A percentile compares a stretch with the other conserved stretches of the same genome.
Evolutionary conservation across 202 grass and related monocot species (phyloP).

Genomic region (Setaria italica): DNA sequence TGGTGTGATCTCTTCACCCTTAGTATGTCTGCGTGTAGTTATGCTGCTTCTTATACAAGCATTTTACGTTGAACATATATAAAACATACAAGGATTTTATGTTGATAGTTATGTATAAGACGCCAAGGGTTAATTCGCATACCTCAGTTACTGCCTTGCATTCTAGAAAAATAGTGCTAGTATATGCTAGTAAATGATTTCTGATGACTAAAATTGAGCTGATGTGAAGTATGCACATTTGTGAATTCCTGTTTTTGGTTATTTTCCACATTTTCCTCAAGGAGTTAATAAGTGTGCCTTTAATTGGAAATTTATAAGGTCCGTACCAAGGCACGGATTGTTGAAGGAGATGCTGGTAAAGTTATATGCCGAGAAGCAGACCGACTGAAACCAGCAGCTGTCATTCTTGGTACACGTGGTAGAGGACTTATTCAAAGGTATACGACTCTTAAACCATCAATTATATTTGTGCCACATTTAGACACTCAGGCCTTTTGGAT

Average conservation of each 20-base stretch:
- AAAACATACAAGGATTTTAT: background rate
- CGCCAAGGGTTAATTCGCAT: background rate
- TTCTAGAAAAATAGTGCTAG: slow-evolving; percentile 2
- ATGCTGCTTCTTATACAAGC: background rate
- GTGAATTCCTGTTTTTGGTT: slow-evolving; percentile 24
- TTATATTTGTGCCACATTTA: background rate
- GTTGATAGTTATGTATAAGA: background rate
- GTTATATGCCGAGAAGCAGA: slow-evolving; percentile 86
- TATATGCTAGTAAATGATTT: background rate
- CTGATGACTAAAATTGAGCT: background rate
- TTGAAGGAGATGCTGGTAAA: slow-evolving; percentile 81
- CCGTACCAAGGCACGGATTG: slow-evolving; percentile 66
- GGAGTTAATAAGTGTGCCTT: slow-evolving; percentile 4
- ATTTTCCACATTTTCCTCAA: slow-evolving; percentile 3
- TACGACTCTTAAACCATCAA: slow-evolving; percentile 25
- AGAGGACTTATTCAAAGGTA: slow-evolving; percentile 80
- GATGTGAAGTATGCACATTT: background rate
- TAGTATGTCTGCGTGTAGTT: background rate
- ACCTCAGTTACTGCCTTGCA: background rate
- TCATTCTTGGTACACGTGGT: slow-evolving; percentile 86
- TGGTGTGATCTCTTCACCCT: slow-evolving; percentile 51
- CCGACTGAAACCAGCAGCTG: slow-evolving; percentile 77
- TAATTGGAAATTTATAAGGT: slow-evolving; percentile 50
- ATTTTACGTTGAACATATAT: background rate
- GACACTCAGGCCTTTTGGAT: background rate